Conservation (phyloP, 129 eudicot genomes). For the Daucus carota region DNA sequence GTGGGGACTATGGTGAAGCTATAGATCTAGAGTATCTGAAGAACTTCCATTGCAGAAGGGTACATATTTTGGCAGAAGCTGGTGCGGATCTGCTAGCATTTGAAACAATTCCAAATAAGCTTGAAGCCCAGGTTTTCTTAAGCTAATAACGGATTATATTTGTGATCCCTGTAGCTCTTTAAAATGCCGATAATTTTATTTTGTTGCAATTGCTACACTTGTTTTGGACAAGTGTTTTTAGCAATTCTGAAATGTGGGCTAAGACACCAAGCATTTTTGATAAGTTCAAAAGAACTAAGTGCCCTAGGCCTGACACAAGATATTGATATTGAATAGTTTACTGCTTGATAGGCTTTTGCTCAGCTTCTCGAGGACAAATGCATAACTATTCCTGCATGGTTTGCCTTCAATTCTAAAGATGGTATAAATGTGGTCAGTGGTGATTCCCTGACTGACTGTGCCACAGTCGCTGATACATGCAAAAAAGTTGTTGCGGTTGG, state of each 20-base stretch:
- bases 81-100: constrained; percentile 93
- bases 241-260: background rate
- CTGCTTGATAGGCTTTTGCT: constrained; percentile 55
- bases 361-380: constrained; percentile 70
- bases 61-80: constrained; percentile 78
- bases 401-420: constrained; percentile 88
- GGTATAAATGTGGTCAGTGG: constrained; percentile 95
- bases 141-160: no score
- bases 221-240: constrained; percentile 6
- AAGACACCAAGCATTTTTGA: background rate
- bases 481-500: constrained; percentile 82
- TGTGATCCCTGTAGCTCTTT: background rate
- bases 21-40: constrained; percentile 70
- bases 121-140: constrained; percentile 82
- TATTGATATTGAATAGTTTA: background rate
- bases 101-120: constrained; percentile 88
- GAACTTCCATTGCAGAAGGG: constrained; percentile 88
- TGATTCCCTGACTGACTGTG: constrained; percentile 75
- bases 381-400: constrained; percentile 79
- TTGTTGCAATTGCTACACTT: background rate
- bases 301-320: constrained; percentile 3
- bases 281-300: background rate
- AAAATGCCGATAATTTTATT: background rate
- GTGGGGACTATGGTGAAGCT: constrained; percentile 91
- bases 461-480: constrained; percentile 64